Evolutionary conservation across 2,329 filamentous ascomycete genomes (phyloP), one percentile per base, ranked within the genome.

Genomic region (Fusarium albidum): DNA sequence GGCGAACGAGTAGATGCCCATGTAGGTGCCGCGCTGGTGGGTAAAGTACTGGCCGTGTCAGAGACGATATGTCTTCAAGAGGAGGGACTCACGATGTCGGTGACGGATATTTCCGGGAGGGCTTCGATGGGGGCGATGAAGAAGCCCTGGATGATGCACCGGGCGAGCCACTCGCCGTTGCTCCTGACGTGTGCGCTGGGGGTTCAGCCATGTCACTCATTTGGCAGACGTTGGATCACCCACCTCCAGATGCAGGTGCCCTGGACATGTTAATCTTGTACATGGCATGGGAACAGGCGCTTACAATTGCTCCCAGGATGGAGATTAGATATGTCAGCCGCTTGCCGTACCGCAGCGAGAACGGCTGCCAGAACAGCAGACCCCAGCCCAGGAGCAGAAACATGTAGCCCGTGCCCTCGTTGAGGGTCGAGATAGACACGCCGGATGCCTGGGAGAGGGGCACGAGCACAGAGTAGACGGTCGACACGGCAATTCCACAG

Each of bases 281-380:
- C 6, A 11, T 6, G 3, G 2, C 12, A 15, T 5, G n/a, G n/a
- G n/a, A n/a, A n/a, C n/a, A n/a, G n/a, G n/a, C 3, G 48, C 65
- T 61, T 38, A 70, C 69, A 26, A 71, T 63, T 5, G 61, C 64
- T 12, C 69, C 71, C 0, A 69, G 45, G 9, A 76, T 65, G 0
- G 76, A 76, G 17, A 74, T 35, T 6, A 78, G 57, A 46, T 78
- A 78, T 0, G 71, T 69, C 5, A 70, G 54, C 8, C 76, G 67
- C 57, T 77, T 78, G 44, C 78, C 78, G 47, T 78, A 80, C 37
- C 75, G 72, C 11, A 79, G 63, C 0, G 78, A 76, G 13, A 79
- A 71, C 1, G 78, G 77, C 55, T 80, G 77, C 77, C 77, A 80
- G 49, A 80, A 74, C 7, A 81, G 59, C 18, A 76, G 67, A 1